Percentiles rank a stretch among this genome's conserved stretches.
phyloP scores from a whole-genome alignment of 2,329 filamentous ascomycete genomes.

The Aspergillus ochraceoroseus region DNA sequence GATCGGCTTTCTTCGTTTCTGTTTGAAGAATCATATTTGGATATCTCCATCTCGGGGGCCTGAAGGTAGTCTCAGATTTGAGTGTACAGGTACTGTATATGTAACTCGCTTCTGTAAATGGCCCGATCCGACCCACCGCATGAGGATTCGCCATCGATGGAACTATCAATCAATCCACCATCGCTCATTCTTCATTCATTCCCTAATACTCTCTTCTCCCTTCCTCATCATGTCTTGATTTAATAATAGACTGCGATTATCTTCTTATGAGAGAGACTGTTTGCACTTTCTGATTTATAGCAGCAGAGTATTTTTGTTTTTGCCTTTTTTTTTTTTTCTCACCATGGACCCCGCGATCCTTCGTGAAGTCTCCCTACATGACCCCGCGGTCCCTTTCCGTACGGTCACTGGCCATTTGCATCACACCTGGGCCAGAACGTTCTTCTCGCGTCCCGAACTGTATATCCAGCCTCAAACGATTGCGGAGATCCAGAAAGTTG shows the following conservation, averaged over 20 bases:
- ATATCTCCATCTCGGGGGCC: too few species aligned
- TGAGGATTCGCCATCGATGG: not conserved
- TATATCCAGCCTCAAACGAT: conserved; percentile 80
- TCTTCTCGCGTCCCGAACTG: conserved; percentile 81
- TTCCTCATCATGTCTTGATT: not conserved
- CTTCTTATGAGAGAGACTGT: too few species aligned
- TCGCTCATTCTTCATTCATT: not conserved
- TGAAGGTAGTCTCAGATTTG: too few species aligned
- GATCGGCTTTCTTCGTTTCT: too few species aligned
- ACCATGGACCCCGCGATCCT: conserved; percentile 46
- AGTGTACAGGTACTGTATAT: too few species aligned
- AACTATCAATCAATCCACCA: not conserved
- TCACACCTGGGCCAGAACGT: conserved; percentile 92
- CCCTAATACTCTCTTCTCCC: not conserved
- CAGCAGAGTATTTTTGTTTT: not conserved
- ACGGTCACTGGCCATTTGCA: conserved; percentile 68
- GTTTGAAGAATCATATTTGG: too few species aligned
- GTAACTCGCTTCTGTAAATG: too few species aligned
- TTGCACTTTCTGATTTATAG: too few species aligned
- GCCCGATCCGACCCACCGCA: too few species aligned
- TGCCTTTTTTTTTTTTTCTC: not conserved
- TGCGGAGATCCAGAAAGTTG: conserved; percentile 74
- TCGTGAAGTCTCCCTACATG: conserved; percentile 55
- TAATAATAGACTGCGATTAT: not conserved
- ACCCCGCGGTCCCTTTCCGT: conserved; percentile 68